Percentiles rank a stretch among this genome's conserved stretches.
Evolutionary conservation across 2,329 filamentous ascomycete species (phyloP).

Genomic region (Trichophyton benhamiae): DNA sequence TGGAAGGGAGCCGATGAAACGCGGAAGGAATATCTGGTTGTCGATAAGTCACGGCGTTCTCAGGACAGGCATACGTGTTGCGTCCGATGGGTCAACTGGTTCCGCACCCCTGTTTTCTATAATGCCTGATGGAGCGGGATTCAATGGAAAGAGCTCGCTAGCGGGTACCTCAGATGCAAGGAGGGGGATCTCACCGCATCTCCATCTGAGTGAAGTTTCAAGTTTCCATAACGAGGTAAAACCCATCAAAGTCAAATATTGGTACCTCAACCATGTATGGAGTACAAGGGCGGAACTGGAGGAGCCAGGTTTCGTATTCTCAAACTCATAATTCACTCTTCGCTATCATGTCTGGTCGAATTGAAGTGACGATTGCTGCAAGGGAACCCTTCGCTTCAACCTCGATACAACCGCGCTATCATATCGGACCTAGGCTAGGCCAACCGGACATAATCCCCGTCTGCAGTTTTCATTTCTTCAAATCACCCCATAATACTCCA

Average conservation of each 20-base stretch:
- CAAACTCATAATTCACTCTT: neutral
- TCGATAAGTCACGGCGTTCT: neutral
- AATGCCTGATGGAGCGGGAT: neutral
- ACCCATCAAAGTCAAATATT: neutral
- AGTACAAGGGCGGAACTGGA: neutral
- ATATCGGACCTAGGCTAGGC: neutral
- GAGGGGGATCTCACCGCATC: neutral
- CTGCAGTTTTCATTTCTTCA: neutral
- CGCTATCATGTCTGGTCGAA: neutral
- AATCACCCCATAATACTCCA: neutral
- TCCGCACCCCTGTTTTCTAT: neutral
- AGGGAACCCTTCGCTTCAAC: neutral
- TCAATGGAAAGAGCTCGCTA: neutral
- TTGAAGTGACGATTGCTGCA: neutral
- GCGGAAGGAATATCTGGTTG: neutral
- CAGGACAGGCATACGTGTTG: neutral
- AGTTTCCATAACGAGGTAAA: neutral
- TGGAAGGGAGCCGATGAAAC: constrained; percentile 2
- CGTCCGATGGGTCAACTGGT: neutral
- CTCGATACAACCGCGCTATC: neutral
- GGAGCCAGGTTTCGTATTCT: neutral
- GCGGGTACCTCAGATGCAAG: neutral
- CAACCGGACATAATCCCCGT: neutral
- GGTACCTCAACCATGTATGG: neutral
- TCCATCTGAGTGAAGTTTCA: neutral